Evolutionary conservation across 805 yeast genomes (phyloP), one percentile per base, ranked within the genome.

Genomic region (Brettanomyces bruxellensis): DNA sequence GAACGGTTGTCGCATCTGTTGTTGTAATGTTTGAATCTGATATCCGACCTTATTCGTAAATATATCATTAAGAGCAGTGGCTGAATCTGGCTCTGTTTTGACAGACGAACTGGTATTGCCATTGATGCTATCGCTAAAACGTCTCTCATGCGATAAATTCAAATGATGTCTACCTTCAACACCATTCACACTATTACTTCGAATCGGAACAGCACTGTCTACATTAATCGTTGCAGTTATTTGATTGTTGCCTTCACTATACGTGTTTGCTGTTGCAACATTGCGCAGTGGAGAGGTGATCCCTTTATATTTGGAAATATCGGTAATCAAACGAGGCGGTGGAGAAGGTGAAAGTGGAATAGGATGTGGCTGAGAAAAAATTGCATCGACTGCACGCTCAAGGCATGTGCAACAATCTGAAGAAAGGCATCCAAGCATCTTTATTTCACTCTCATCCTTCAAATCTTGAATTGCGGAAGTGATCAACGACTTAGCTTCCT

Each of bases 361-460:
- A 13, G 47, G 25, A 40, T 71, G 74, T 7, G 83, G 67, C 25
- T 67, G 69, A n/a, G 82, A 75, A 44, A 84, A 56, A n/a, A 84
- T 75, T 40, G 80, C 68, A 43, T 80, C 76, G 13, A 83, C 67
- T 0, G 89, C 75, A 55, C 68, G 64, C 55, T 83, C 90, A 34
- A 82, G 55, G 28, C 79, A 64, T 44, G 69, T 72, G 39, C 78
- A 68, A 41, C 86, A 76, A 49, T 75, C 76, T 51, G 69, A 68
- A 7, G 86, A 76, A 25, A 84, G 59, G 37, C 80, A 71, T 0
- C 89, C 88, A 1, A 87, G 79, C 25, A 79, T 62, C 18, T 75
- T 79, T 41, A 71, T 64, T 22, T 63, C 65, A 41, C 78, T 72
- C 54, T 80, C 85, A 12, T 60, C 54, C 52, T 69, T 76, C 47